These are phyloP conservation scores for Phyllosticta citrichinensis DNA, from an alignment of 2,329 filamentous ascomycete species.

Conservation along the genomic window DNA sequence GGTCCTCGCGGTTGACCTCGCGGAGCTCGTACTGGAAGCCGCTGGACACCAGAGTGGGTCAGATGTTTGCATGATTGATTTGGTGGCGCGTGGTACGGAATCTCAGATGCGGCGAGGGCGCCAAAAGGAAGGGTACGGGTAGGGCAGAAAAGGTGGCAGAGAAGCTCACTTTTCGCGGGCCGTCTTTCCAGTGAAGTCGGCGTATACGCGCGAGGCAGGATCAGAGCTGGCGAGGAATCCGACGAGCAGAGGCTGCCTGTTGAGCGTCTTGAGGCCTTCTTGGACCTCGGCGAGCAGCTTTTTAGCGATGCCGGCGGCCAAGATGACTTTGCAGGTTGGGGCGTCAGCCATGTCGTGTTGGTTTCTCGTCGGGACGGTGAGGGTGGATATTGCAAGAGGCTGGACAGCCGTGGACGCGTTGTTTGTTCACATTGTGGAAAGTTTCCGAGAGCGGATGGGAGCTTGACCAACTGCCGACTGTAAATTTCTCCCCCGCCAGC, in stretches of 20 bases:
- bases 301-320: constrained; percentile 81
- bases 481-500: constrained; percentile 1
- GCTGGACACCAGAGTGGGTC: constrained; percentile 26
- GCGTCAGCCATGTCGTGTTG: constrained; percentile 18
- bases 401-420: not conserved
- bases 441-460: not conserved
- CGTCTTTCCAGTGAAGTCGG: constrained; percentile 95
- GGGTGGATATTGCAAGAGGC: not conserved
- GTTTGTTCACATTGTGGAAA: constrained; percentile 1
- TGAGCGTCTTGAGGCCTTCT: constrained; percentile 61
- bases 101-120: not conserved
- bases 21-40: constrained; percentile 85
- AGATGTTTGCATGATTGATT: not conserved
- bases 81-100: not conserved
- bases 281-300: constrained; percentile 67
- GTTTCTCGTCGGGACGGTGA: constrained; percentile 1
- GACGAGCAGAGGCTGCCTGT: constrained; percentile 67
- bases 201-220: constrained; percentile 84
- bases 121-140: not conserved
- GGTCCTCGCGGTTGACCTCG: constrained; percentile 71
- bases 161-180: constrained; percentile 81
- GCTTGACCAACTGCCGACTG: not conserved
- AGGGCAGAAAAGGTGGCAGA: not conserved
- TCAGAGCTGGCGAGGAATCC: constrained; percentile 90
- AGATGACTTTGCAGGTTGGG: constrained; percentile 76